Percentiles rank a stretch among this genome's conserved stretches.
Evolutionary conservation across 805 yeast species (phyloP).

Genomic region (Jamesozyma gamospora): DNA sequence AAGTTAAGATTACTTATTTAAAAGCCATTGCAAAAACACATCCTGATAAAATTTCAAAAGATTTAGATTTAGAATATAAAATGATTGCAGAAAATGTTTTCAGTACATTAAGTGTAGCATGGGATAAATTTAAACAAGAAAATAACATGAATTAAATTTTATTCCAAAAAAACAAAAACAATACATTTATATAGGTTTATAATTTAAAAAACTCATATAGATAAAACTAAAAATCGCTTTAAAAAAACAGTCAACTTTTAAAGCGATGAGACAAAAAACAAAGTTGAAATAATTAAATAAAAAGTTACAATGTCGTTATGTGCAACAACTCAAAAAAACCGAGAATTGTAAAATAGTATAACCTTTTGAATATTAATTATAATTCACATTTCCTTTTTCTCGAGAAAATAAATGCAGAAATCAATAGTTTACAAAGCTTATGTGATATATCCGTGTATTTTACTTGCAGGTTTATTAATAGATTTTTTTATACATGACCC

Average conservation of each 20-base stretch:
- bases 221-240: too few relatives aligned
- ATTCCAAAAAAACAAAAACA: background rate
- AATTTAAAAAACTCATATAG: too few relatives aligned
- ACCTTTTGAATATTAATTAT: too few relatives aligned
- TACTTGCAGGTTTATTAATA: conserved; percentile 12
- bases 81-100: conserved; percentile 85
- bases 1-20: conserved; percentile 79
- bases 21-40: conserved; percentile 85
- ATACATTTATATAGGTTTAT: background rate
- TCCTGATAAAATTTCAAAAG: conserved; percentile 66
- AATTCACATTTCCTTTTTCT: too few relatives aligned
- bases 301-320: too few relatives aligned
- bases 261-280: too few relatives aligned
- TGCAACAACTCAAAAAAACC: too few relatives aligned
- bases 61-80: conserved; percentile 52
- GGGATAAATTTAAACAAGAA: conserved; percentile 70
- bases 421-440: background rate
- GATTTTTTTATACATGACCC: conserved; percentile 12
- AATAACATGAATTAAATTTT: conserved; percentile 35
- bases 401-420: too few relatives aligned
- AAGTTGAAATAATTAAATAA: too few relatives aligned
- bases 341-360: too few relatives aligned
- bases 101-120: conserved; percentile 71
- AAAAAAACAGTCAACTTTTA: too few relatives aligned
- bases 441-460: conserved; percentile 1